These are phyloP conservation scores for Gaeumannomyces sp. DNA, from an alignment of 2,329 filamentous ascomycete genomes.

Conservation along the genomic window DNA sequence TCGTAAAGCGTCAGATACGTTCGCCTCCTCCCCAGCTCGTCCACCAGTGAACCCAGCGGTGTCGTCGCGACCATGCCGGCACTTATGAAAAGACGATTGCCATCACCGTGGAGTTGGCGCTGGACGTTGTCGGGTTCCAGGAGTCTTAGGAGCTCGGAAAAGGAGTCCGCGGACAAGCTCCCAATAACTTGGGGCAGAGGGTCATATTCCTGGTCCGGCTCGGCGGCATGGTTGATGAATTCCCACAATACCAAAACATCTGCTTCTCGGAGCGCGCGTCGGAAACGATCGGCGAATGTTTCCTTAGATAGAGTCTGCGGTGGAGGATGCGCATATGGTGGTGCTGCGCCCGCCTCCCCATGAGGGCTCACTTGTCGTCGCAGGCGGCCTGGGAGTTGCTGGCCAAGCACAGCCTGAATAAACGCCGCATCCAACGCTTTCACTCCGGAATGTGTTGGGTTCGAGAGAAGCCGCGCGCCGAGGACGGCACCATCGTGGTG, in stretches of 20 bases:
- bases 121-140: conserved; percentile 53
- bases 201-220: neutral
- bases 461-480: neutral
- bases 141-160: conserved; percentile 57
- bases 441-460: neutral
- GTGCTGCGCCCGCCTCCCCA: neutral
- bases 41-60: conserved; percentile 29
- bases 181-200: conserved; percentile 21
- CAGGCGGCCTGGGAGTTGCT: neutral
- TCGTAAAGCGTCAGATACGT: conserved; percentile 32
- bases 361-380: neutral
- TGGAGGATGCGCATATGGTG: too few relatives aligned
- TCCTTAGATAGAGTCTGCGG: neutral
- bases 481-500: neutral
- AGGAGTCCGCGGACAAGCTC: conserved; percentile 44
- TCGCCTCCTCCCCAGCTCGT: conserved; percentile 39
- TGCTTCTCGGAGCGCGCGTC: neutral
- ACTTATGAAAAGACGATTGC: conserved; percentile 22
- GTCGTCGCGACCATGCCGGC: conserved; percentile 34
- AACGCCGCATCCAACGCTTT: neutral
- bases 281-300: neutral
- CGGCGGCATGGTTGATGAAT: neutral
- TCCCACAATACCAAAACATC: conserved; percentile 7
- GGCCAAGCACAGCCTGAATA: neutral
- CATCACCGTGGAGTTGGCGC: conserved; percentile 32